Evolutionary conservation across 805 yeast species (phyloP), one percentile per base, ranked within the genome.

Genomic region (Crinitomyces ghanaensis): DNA sequence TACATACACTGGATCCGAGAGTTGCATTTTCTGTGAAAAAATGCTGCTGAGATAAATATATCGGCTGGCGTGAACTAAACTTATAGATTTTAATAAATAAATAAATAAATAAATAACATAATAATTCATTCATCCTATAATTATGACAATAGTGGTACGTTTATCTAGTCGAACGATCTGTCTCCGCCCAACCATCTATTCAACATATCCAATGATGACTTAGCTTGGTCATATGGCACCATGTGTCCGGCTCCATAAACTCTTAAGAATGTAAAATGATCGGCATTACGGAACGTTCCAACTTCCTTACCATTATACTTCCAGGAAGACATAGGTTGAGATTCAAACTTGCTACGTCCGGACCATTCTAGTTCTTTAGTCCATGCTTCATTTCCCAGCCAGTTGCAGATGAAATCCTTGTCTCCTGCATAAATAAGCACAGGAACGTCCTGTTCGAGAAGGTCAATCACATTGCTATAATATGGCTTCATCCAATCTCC

Each of bases 401-500:
- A 86, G 65, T 88, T 86, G 63, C 96, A 86, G 53, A 86, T 86
- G 59, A 77, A 86, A 59, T 86, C 97, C 62, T 84, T 83, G 62
- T 86, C 95, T 53, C 97, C 97, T 11, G 95, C 95, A 49, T 86
- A 88, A 41, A 88, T 68, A 54, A 88, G 68, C 17, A 85, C 86
- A 3, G 95, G 95, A 31, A 86, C 49, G 7, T 68, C 78, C 16
- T 67, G 55, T 41, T 84, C 85, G 46, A 88, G 68, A 41, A 85
- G 60, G 29, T 73, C 74, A 16, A 76, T 65, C 25, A 88, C 83
- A 33, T 72, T 74, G 19, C 49, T 49, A 53, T 83, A 91, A 68
- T 76, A 84, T 17, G 95, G 95, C 57, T 77, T 77, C 77, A 80
- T 74, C 79, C 88, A 80, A 61, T 88, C 98, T 42, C 95, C 95